Evolutionary conservation across 2,329 filamentous ascomycete species (phyloP).

Genomic region (Plenodomus biglobosus): DNA sequence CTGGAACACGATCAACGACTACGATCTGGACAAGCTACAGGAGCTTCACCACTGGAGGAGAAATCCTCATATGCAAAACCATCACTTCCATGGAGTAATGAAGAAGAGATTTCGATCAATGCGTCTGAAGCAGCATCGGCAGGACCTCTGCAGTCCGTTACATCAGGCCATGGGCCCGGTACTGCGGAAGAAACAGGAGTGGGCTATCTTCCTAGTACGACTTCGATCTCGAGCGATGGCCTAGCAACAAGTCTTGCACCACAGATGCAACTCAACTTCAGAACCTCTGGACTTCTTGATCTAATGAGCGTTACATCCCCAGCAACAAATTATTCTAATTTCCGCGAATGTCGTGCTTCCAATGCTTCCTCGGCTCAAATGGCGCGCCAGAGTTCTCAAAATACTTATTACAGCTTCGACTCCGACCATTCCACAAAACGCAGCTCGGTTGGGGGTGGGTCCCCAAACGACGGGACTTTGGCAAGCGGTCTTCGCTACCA

Average conservation of each 20-base stretch:
- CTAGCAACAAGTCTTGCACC: slow-evolving; percentile 6
- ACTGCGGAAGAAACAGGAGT: not conserved
- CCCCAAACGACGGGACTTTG: slow-evolving; percentile 35
- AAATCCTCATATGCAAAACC: slow-evolving; percentile 23
- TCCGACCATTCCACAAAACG: slow-evolving; percentile 36
- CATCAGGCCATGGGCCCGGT: not conserved
- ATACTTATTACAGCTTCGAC: slow-evolving; percentile 46
- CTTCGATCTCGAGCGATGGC: slow-evolving; percentile 11
- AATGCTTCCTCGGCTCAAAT: slow-evolving; percentile 21
- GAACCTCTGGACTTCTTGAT: slow-evolving; percentile 25
- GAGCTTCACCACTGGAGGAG: slow-evolving; percentile 7
- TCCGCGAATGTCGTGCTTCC: slow-evolving; percentile 18
- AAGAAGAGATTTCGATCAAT: slow-evolving; percentile 11
- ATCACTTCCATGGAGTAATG: slow-evolving; percentile 22
- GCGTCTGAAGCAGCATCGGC: slow-evolving; percentile 12
- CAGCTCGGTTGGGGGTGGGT: slow-evolving; percentile 23
- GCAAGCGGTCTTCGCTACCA: slow-evolving; percentile 47
- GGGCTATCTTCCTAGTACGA: slow-evolving; percentile 11
- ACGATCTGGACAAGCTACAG: slow-evolving; percentile 26
- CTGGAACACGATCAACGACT: slow-evolving; percentile 37
- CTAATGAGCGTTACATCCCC: slow-evolving; percentile 21
- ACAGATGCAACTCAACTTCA: slow-evolving; percentile 28
- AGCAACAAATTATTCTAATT: slow-evolving; percentile 27
- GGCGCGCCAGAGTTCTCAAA: slow-evolving; percentile 35
- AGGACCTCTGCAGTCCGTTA: slow-evolving; percentile 5